phyloP scores from a whole-genome alignment of 305 asterid genomes.

The Rubia tinctorum region DNA sequence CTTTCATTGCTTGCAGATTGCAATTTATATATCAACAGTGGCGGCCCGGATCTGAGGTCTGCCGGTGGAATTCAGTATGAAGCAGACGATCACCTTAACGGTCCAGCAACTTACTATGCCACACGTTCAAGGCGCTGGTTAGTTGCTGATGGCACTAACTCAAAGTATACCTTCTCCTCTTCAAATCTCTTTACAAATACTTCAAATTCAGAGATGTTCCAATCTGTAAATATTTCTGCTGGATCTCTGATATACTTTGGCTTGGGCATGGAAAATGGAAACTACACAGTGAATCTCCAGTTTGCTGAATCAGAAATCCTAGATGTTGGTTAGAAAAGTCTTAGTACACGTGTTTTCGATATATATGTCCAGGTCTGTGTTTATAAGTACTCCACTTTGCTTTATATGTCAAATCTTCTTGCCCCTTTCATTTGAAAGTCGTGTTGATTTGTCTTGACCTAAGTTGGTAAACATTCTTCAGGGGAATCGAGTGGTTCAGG shows the following conservation, averaged over 20 bases:
- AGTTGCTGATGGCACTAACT: slow-evolving; percentile 36
- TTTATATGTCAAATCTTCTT: too few species aligned
- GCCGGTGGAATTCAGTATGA: slow-evolving; percentile 36
- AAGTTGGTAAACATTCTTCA: slow-evolving; percentile 24
- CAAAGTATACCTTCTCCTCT: slow-evolving; percentile 28
- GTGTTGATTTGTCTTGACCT: slow-evolving; percentile 3
- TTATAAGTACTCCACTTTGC: neutral
- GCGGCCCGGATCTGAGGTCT: slow-evolving; percentile 50
- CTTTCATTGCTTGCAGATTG: slow-evolving; percentile 42
- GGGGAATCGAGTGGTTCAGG: slow-evolving; percentile 49
- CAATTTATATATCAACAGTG: slow-evolving; percentile 63
- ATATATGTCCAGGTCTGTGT: slow-evolving; percentile 64
- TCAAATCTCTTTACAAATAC: slow-evolving; percentile 40
- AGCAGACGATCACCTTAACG: slow-evolving; percentile 43
- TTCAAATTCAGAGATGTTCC: slow-evolving; percentile 54
- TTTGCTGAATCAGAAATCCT: slow-evolving; percentile 44
- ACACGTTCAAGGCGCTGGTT: slow-evolving; percentile 58
- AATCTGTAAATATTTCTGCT: slow-evolving; percentile 59
- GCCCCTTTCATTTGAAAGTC: neutral
- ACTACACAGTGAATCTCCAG: slow-evolving; percentile 57
- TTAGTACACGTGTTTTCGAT: slow-evolving; percentile 68
- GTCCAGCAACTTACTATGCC: slow-evolving; percentile 62
- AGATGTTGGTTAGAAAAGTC: slow-evolving; percentile 45
- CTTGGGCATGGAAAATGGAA: slow-evolving; percentile 69
- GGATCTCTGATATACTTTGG: slow-evolving; percentile 76